These are phyloP conservation scores for Cladosporium velox DNA, from an alignment of 2,329 filamentous ascomycete genomes.

Conservation along the genomic window DNA sequence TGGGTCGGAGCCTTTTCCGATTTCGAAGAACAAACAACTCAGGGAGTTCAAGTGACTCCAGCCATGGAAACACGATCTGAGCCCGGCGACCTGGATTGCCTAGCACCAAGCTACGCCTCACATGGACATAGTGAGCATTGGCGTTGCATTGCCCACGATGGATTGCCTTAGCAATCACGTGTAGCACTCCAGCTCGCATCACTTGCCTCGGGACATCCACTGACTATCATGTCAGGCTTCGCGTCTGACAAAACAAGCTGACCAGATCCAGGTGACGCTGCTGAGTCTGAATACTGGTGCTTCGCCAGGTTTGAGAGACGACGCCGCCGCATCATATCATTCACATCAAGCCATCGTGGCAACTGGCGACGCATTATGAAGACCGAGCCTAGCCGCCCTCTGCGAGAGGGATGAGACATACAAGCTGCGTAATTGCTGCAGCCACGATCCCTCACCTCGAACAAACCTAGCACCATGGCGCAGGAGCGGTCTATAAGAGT, in stretches of 20 bases:
- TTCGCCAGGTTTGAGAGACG: background rate
- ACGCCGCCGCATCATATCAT: conserved; percentile 15
- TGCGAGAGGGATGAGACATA: conserved; percentile 5
- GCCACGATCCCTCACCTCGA: conserved; percentile 11
- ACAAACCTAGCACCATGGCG: conserved; percentile 20
- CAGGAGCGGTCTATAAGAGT: conserved; percentile 19
- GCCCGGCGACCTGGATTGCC: conserved; percentile 1
- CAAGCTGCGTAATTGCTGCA: conserved; percentile 13
- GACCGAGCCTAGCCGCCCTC: conserved; percentile 18
- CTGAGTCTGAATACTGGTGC: background rate
- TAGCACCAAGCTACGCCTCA: background rate
- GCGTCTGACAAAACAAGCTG: conserved; percentile 4
- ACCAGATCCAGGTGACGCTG: background rate
- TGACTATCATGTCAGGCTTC: background rate
- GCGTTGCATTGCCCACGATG: conserved; percentile 5
- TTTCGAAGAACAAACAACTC: background rate
- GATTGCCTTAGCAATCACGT: background rate
- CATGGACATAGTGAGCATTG: background rate
- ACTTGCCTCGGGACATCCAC: background rate
- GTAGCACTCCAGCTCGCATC: background rate
- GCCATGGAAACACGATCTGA: conserved; percentile 6
- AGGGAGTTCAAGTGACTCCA: background rate
- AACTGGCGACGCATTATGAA: background rate
- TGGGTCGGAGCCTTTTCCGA: background rate
- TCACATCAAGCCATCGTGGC: background rate